Conservation (phyloP, 2,329 filamentous ascomycete species). For the Fusarium acutatum region DNA sequence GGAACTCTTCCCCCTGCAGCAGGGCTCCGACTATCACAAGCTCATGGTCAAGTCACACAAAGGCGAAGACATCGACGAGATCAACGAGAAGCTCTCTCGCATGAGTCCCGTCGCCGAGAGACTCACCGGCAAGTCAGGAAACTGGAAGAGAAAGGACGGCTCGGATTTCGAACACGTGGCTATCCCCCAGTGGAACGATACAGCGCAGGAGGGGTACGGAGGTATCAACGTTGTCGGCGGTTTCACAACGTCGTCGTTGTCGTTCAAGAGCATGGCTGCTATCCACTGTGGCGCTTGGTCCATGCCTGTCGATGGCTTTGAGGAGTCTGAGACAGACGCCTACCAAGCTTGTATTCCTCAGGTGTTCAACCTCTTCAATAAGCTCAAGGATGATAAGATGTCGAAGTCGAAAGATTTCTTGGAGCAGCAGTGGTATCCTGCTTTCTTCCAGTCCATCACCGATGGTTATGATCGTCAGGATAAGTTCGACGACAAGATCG, state of each 20-base stretch:
- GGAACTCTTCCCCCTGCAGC: conserved; percentile 56
- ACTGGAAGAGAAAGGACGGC: conserved; percentile 37
- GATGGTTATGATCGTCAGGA: conserved; percentile 48
- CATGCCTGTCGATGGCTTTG: conserved; percentile 51
- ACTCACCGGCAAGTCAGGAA: conserved; percentile 31
- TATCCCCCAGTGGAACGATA: conserved; percentile 41
- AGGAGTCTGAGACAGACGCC: conserved; percentile 51
- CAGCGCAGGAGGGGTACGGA: conserved; percentile 41
- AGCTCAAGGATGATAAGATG: conserved; percentile 32
- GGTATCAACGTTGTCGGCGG: conserved; percentile 53
- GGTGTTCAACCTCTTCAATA: conserved; percentile 46
- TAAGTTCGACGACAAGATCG: conserved; percentile 44
- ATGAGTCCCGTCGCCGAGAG: conserved; percentile 33
- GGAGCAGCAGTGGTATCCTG: conserved; percentile 45
- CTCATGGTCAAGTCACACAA: conserved; percentile 46
- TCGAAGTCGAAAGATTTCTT: conserved; percentile 31
- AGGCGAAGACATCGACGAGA: conserved; percentile 31
- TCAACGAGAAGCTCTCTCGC: conserved; percentile 39
- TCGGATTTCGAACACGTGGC: conserved; percentile 38
- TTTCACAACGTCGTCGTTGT: conserved; percentile 53
- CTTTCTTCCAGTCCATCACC: conserved; percentile 50
- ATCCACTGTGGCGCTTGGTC: conserved; percentile 54
- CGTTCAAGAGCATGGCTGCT: conserved; percentile 54
- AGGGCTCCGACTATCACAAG: conserved; percentile 50
- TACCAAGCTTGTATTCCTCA: conserved; percentile 57